Evolutionary conservation across 2,329 filamentous ascomycete genomes (phyloP).

Genomic region (Alternaria ventricosa): DNA sequence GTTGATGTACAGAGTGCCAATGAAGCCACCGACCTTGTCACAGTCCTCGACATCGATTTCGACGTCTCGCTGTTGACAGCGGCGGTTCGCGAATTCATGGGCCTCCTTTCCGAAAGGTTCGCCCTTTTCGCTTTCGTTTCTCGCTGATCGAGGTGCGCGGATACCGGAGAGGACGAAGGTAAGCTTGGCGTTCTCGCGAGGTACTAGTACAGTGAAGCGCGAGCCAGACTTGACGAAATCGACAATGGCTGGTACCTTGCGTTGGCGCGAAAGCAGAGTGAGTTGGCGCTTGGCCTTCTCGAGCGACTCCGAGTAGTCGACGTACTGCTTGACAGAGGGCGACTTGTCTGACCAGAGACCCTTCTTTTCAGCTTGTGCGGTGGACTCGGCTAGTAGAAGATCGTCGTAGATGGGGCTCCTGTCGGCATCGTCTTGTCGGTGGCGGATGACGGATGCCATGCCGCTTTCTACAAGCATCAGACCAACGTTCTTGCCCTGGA

Average conservation of each 20-base stretch:
- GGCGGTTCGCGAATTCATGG: constrained; percentile 84
- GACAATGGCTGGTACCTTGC: constrained; percentile 89
- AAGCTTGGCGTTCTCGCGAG: constrained; percentile 90
- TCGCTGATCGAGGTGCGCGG: constrained; percentile 84
- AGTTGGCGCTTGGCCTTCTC: constrained; percentile 97
- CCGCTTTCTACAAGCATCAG: constrained; percentile 87
- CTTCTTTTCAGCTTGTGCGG: constrained; percentile 84
- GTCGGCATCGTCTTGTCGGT: constrained; percentile 93
- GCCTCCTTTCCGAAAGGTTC: constrained; percentile 97
- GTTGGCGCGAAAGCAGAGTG: constrained; percentile 84
- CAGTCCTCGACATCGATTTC: constrained; percentile 94
- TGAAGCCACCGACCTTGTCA: constrained; percentile 97
- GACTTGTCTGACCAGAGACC: constrained; percentile 95
- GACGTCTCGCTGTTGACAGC: constrained; percentile 91
- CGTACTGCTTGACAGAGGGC: constrained; percentile 79
- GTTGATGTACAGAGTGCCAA: constrained; percentile 90
- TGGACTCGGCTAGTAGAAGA: constrained; percentile 77
- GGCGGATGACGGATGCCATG: constrained; percentile 91
- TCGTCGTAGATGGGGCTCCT: constrained; percentile 94
- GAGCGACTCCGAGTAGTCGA: constrained; percentile 88
- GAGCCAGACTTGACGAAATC: constrained; percentile 99
- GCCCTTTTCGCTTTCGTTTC: constrained; percentile 77
- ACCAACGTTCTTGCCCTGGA: constrained; percentile 86
- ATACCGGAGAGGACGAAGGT: constrained; percentile 95
- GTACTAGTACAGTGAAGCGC: constrained; percentile 88